phyloP scores from a whole-genome alignment of 2,329 filamentous ascomycete genomes.

The Xylariaceae sp. region DNA sequence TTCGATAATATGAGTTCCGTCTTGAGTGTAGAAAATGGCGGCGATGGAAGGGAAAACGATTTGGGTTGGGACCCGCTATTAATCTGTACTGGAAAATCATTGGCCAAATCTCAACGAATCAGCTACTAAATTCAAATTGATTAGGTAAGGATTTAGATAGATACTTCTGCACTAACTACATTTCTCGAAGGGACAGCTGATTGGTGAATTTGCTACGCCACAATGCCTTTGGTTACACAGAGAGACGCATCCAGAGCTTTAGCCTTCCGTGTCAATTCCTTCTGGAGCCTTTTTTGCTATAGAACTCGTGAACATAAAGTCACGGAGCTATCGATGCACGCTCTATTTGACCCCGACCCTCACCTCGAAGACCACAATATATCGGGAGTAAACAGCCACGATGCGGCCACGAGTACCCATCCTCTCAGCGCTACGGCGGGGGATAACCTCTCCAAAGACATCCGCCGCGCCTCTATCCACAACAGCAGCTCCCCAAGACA shows the following conservation, averaged over 20 bases:
- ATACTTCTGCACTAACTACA: too few species aligned
- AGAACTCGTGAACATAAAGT: background rate
- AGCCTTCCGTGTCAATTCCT: background rate
- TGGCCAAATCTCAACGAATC: background rate
- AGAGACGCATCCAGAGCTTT: too few species aligned
- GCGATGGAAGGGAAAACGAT: constrained; percentile 11
- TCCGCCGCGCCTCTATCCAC: constrained; percentile 26
- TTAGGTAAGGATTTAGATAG: too few species aligned
- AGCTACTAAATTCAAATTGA: too few species aligned
- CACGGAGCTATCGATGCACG: background rate
- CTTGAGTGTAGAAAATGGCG: background rate
- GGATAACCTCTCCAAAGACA: constrained; percentile 18
- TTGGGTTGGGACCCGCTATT: background rate
- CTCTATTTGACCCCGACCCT: too few species aligned
- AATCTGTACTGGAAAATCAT: background rate
- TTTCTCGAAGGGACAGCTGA: too few species aligned
- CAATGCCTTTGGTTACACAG: too few species aligned
- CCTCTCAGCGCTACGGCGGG: constrained; percentile 24
- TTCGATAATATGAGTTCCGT: constrained; percentile 1
- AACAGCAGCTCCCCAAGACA: constrained; percentile 19
- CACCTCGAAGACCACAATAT: background rate
- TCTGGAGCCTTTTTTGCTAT: too few species aligned
- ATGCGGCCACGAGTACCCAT: constrained; percentile 40
- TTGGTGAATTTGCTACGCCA: too few species aligned
- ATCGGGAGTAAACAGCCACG: constrained; percentile 16